Percentiles rank a stretch among this genome's conserved stretches.
Evolutionary conservation across 352 stramenopile species (phyloP).

Genomic region (Globisporangium emineosum): DNA sequence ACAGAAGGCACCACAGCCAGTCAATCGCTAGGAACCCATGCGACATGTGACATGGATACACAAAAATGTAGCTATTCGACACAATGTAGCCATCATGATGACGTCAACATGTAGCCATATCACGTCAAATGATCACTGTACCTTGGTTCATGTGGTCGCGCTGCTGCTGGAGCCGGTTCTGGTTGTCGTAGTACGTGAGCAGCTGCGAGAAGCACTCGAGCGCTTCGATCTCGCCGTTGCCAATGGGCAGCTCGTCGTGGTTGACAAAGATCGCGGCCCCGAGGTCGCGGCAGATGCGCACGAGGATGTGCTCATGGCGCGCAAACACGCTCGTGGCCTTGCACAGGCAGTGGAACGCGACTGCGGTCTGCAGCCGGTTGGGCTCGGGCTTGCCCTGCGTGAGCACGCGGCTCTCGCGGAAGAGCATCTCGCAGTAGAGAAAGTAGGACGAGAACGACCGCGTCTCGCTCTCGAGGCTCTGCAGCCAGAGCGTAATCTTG

Average conservation of each 20-base stretch:
- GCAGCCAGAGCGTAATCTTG: constrained; percentile 67
- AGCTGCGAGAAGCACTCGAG: constrained; percentile 55
- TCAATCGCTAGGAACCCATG: not conserved
- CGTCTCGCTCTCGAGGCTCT: constrained; percentile 40
- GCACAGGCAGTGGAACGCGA: constrained; percentile 76
- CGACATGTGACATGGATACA: not conserved
- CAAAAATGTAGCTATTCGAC: constrained; percentile 1
- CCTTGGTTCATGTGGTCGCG: constrained; percentile 45
- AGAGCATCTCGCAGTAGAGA: constrained; percentile 74
- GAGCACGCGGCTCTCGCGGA: constrained; percentile 57
- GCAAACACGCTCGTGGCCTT: constrained; percentile 56
- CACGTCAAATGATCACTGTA: constrained; percentile 15
- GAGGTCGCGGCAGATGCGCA: constrained; percentile 58
- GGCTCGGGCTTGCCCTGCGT: constrained; percentile 57
- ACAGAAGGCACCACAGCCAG: not conserved
- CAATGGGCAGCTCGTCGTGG: constrained; percentile 24
- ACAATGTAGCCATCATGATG: not conserved
- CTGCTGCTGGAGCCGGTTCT: constrained; percentile 39
- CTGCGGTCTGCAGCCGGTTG: constrained; percentile 66
- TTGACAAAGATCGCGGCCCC: constrained; percentile 58
- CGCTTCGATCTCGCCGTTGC: constrained; percentile 44
- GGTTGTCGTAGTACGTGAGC: constrained; percentile 66
- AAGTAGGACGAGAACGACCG: constrained; percentile 58
- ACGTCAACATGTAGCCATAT: not conserved
- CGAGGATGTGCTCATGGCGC: constrained; percentile 53